Evolutionary conservation across 1,139 yeast genomes (phyloP).

Genomic region (Lodderomyces pseudojiufengensis): DNA sequence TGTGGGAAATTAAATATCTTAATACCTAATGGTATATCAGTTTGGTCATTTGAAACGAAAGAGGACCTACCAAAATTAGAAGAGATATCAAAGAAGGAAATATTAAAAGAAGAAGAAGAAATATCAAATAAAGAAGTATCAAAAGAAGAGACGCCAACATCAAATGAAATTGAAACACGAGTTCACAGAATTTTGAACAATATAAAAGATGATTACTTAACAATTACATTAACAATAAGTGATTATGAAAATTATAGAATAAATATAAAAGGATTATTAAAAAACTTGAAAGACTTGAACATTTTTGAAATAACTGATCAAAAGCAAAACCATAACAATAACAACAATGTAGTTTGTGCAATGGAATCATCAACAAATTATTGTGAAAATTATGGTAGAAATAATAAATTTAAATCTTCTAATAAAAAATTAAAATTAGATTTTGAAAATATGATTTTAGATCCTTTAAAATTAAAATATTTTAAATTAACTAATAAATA

Average conservation of each 20-base stretch:
- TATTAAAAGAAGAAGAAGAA: too few species aligned
- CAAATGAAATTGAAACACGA: too few species aligned
- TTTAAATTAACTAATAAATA: slow-evolving; percentile 1
- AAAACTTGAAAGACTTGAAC: slow-evolving; percentile 7
- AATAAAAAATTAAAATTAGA: not conserved
- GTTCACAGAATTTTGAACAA: too few species aligned
- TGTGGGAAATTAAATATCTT: slow-evolving; percentile 23
- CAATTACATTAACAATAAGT: slow-evolving; percentile 30
- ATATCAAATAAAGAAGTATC: too few species aligned
- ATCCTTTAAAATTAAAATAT: slow-evolving; percentile 1
- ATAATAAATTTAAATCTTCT: slow-evolving; percentile 4
- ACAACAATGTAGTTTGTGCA: slow-evolving; percentile 35
- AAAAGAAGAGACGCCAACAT: too few species aligned
- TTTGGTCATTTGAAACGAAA: slow-evolving; percentile 23
- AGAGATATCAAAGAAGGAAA: too few species aligned
- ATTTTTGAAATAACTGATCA: not conserved
- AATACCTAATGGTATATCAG: slow-evolving; percentile 35
- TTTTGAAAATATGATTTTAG: not conserved
- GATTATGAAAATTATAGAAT: slow-evolving; percentile 34
- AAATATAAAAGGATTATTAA: slow-evolving; percentile 30
- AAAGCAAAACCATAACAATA: slow-evolving; percentile 10
- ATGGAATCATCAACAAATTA: slow-evolving; percentile 24
- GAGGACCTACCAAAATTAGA: too few species aligned
- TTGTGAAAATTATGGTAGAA: slow-evolving; percentile 25
- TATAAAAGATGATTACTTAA: slow-evolving; percentile 21